Percentiles rank a stretch among this genome's conserved stretches.
Conservation (phyloP, 106 monocot species). For the Acorus gramineus region DNA sequence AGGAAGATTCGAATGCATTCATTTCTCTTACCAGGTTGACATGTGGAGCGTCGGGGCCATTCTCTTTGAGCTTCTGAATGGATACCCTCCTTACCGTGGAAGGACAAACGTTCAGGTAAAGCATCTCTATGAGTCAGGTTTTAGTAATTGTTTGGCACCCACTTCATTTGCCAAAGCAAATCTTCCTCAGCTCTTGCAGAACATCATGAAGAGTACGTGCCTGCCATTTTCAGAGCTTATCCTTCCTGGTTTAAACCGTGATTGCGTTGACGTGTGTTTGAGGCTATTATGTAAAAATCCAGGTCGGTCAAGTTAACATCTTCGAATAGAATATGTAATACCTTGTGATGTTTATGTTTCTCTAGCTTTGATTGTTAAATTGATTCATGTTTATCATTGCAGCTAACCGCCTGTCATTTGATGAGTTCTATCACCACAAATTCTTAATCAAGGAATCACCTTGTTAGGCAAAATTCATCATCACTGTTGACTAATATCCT, state of each 20-base stretch:
- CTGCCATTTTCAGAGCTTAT: constrained; percentile 45
- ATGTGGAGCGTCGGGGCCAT: constrained; percentile 66
- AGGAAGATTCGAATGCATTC: neutral
- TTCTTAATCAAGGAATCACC: constrained; percentile 5
- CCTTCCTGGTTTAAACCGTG: constrained; percentile 27
- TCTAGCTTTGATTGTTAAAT: neutral
- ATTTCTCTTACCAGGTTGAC: constrained; percentile 24
- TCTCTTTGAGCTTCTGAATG: constrained; percentile 64
- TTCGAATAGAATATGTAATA: too few relatives aligned
- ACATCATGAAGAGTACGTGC: constrained; percentile 23
- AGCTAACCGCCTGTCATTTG: constrained; percentile 32
- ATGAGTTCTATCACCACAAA: constrained; percentile 38
- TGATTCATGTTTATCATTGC: constrained; percentile 4
- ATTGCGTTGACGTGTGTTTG: constrained; percentile 42
- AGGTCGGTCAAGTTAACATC: constrained; percentile 16
- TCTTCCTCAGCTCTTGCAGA: constrained; percentile 29
- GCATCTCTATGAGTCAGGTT: neutral
- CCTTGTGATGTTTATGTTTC: neutral
- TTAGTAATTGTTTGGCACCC: neutral
- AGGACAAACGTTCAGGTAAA: constrained; percentile 56
- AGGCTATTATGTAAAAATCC: constrained; percentile 38
- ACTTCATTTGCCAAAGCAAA: neutral
- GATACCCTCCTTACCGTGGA: constrained; percentile 41
- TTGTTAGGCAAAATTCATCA: too few relatives aligned
- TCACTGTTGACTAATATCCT: too few relatives aligned